These are phyloP conservation scores for Dothideomycetes sp. DNA, from an alignment of 2,329 filamentous ascomycete species.

Conservation along the genomic window DNA sequence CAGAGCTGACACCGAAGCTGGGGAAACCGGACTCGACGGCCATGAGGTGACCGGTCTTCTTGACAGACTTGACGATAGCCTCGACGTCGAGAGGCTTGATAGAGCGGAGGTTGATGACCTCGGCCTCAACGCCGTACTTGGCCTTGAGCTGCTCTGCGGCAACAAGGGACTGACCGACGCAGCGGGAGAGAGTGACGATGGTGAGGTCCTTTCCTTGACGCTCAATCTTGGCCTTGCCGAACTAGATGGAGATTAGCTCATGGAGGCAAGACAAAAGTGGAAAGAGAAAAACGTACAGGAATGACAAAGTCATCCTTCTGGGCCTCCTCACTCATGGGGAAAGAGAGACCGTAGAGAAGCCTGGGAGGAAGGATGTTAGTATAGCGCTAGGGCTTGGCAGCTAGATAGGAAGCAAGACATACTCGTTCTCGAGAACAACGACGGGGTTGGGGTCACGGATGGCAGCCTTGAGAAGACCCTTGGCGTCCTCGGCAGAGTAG, in stretches of 20 bases:
- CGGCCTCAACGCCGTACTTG: conserved; percentile 90
- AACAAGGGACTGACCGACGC: conserved; percentile 79
- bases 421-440: conserved; percentile 51
- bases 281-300: conserved; percentile 49
- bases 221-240: conserved; percentile 99
- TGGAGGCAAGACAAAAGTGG: no score
- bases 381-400: no score
- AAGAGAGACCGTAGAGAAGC: conserved; percentile 78
- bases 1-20: conserved; percentile 81
- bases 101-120: conserved; percentile 97
- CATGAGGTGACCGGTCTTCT: conserved; percentile 93
- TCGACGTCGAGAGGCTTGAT: conserved; percentile 95
- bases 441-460: conserved; percentile 98
- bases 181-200: conserved; percentile 88
- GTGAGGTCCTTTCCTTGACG: conserved; percentile 91
- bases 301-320: conserved; percentile 95
- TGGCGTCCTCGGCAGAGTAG: conserved; percentile 96
- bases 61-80: conserved; percentile 89
- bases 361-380: conserved; percentile 35
- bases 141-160: conserved; percentile 88
- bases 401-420: conserved; percentile 9
- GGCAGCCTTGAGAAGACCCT: conserved; percentile 93
- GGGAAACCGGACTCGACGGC: conserved; percentile 94
- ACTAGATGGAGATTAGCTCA: no score
- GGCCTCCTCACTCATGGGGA: conserved; percentile 95